These are phyloP conservation scores for Lophiotrema nucula DNA, from an alignment of 495 filamentous ascomycete species.

Conservation along the genomic window DNA sequence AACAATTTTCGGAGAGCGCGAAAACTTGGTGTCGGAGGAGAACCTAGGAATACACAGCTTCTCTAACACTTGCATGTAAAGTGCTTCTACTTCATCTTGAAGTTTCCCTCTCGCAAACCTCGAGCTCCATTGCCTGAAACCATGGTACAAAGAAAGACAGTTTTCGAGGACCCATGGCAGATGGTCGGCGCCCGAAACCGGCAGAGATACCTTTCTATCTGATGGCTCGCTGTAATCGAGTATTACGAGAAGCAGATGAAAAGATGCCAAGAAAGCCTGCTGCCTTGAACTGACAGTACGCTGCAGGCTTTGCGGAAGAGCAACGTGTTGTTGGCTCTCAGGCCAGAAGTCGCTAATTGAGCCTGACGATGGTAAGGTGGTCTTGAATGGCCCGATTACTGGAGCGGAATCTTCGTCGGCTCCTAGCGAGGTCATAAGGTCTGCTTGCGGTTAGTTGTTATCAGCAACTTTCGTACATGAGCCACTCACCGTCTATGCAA, in stretches of 20 bases:
- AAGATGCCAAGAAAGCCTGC: constrained; percentile 32
- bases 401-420: neutral
- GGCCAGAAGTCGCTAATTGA: constrained; percentile 37
- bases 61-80: constrained; percentile 16
- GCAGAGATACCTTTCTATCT: neutral
- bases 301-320: constrained; percentile 37
- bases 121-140: constrained; percentile 6
- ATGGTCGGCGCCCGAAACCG: constrained; percentile 1
- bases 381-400: neutral
- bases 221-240: neutral
- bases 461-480: too few species aligned
- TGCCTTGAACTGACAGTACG: constrained; percentile 17
- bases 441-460: too few species aligned
- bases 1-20: neutral
- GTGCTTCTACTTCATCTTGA: constrained; percentile 12
- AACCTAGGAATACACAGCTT: constrained; percentile 1
- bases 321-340: constrained; percentile 31
- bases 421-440: too few species aligned
- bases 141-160: constrained; percentile 16
- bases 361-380: constrained; percentile 34
- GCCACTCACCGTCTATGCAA: constrained; percentile 40
- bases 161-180: constrained; percentile 22
- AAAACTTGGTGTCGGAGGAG: neutral
- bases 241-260: constrained; percentile 21
- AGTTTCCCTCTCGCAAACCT: neutral